Evolutionary conservation across 2,329 filamentous ascomycete species (phyloP), one percentile per base, ranked within the genome.

Genomic region (Diaporthe eres): DNA sequence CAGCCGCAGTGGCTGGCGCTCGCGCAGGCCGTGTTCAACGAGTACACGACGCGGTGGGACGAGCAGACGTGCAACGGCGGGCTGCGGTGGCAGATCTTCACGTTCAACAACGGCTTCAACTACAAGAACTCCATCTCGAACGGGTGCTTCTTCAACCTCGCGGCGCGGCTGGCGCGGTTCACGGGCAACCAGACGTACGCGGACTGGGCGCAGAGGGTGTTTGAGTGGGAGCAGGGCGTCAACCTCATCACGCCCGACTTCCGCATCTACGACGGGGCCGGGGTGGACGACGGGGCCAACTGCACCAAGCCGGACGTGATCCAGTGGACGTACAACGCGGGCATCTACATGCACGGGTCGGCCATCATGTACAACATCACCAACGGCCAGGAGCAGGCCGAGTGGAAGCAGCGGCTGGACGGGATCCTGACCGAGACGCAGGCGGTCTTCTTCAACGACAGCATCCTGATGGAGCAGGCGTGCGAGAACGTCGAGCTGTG

Each of bases 71-170:
- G 95, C 83, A 87, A 85, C 63, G 95, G 95, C 68, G 95, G 95
- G 13, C 84, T 98, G 78, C 91, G 93, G 78, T 98, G 95, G 95
- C 95, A 98, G 85, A 94, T 97, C 77, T 96, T 93, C 85, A 88
- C 90, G 17, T 94, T 92, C 85, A 95, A 95, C 85, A 90, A 88
- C 74, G 94, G 94, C 68, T 92, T 86, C 84, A 87, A 90, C 83
- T 93, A 93, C 85, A 93, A 93, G 81, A 93, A 93, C 84, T 88
- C 89, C 31, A 92, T 93, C 78, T 90, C 91, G 63, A 93, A 93
- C 84, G 92, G 92, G 9, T 92, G 91, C 83, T 93, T 93, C 83
- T 93, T 93, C 85, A 92, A 93, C 82, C 82, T 93, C 34, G 92
- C 90, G 31, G 88, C 94, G 10, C 92, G 95, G 22, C 88, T 97